Conservation (phyloP, 2,329 filamentous ascomycete genomes). For the Neospermospora avenae region DNA sequence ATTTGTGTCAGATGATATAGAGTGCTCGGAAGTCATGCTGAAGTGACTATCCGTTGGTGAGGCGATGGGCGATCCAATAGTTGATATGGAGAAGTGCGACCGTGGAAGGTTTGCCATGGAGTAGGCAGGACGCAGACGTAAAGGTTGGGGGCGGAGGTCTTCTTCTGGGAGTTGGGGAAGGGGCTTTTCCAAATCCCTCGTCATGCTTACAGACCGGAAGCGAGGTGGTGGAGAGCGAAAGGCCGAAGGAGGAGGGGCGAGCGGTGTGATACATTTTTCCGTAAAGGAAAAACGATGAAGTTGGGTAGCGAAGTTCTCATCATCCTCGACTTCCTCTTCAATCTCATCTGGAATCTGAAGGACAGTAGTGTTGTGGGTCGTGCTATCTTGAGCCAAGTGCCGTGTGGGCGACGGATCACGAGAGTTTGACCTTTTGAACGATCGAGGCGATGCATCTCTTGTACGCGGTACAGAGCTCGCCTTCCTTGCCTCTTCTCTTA, state of each 20-base stretch:
- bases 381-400: conserved; percentile 37
- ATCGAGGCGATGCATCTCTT: conserved; percentile 24
- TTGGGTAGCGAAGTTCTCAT: conserved; percentile 58
- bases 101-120: conserved; percentile 24
- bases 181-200: conserved; percentile 26
- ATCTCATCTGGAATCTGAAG: conserved; percentile 46
- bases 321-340: conserved; percentile 51
- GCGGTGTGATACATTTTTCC: conserved; percentile 24
- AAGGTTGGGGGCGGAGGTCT: conserved; percentile 16
- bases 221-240: conserved; percentile 12
- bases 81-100: conserved; percentile 34
- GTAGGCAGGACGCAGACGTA: conserved; percentile 19
- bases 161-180: conserved; percentile 31
- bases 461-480: conserved; percentile 19
- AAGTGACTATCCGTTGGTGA: conserved; percentile 31
- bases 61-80: conserved; percentile 26
- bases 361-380: conserved; percentile 28
- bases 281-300: conserved; percentile 19
- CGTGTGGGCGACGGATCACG: conserved; percentile 48
- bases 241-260: conserved; percentile 29
- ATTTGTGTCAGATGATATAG: conserved; percentile 17
- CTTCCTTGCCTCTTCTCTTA: conserved; percentile 15
- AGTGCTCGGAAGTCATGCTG: conserved; percentile 23
- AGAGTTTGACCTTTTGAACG: conserved; percentile 15
- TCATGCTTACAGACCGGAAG: conserved; percentile 6